A percentile compares a stretch with the other conserved stretches of the same genome.
These are phyloP conservation scores for Irpex sp. DNA, from an alignment of 1,284 basidiomycete genomes.

Conservation along the genomic window DNA sequence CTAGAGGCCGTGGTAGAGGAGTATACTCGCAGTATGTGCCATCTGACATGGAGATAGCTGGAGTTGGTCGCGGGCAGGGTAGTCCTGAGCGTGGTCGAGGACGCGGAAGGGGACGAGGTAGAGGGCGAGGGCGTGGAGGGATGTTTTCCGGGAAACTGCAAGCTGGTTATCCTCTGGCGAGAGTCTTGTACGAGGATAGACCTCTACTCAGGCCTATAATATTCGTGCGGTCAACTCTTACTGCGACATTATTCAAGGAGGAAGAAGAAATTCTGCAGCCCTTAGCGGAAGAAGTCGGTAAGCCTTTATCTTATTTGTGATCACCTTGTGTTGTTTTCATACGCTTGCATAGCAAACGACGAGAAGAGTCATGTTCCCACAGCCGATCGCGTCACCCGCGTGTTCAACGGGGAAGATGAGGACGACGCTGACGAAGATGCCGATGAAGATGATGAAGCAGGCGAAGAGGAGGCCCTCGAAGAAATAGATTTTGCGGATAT, in stretches of 20 bases:
- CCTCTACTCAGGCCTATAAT: slow-evolving; percentile 59
- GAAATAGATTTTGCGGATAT: slow-evolving; percentile 67
- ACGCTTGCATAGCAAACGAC: slow-evolving; percentile 33
- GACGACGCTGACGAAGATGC: slow-evolving; percentile 21
- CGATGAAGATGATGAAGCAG: slow-evolving; percentile 17
- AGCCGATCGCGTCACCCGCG: slow-evolving; percentile 52
- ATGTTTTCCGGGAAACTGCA: slow-evolving; percentile 21
- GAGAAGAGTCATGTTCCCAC: slow-evolving; percentile 59
- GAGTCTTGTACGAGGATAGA: slow-evolving; percentile 50
- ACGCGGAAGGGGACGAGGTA: slow-evolving; percentile 2
- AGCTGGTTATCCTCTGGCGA: slow-evolving; percentile 47
- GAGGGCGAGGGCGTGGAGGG: slow-evolving; percentile 4
- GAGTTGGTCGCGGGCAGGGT: slow-evolving; percentile 11
- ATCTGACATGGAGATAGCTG: slow-evolving; percentile 2
- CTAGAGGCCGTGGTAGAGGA: background rate
- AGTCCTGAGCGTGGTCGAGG: slow-evolving; percentile 5
- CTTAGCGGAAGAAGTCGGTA: slow-evolving; percentile 48
- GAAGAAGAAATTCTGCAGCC: slow-evolving; percentile 67
- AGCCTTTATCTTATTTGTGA: slow-evolving; percentile 20
- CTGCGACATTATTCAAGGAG: slow-evolving; percentile 55
- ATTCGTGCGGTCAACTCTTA: slow-evolving; percentile 61
- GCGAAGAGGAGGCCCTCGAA: slow-evolving; percentile 42
- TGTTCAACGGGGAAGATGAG: slow-evolving; percentile 46
- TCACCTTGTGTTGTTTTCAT: slow-evolving; percentile 2
- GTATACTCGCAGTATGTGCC: background rate